A percentile compares a stretch with the other conserved stretches of the same genome.
Conservation (phyloP, 306 rosid genomes). For the Ceratonia siliqua region DNA sequence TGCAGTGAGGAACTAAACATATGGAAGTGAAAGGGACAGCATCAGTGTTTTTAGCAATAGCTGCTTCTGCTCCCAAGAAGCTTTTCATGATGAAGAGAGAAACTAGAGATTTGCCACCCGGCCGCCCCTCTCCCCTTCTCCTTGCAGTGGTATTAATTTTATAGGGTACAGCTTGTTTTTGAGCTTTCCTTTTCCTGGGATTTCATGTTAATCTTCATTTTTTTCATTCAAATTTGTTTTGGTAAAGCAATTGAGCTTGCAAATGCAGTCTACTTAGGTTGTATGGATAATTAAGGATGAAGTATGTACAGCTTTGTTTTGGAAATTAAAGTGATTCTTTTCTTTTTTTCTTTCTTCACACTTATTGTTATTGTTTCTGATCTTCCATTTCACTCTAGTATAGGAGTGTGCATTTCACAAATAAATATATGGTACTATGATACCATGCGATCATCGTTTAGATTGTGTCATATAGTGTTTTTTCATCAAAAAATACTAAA, state of each 20-base stretch:
- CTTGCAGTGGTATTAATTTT: slow-evolving; percentile 50
- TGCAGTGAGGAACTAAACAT: slow-evolving; percentile 53
- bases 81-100: slow-evolving; percentile 50
- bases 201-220: slow-evolving; percentile 32
- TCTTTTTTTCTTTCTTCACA: neutral
- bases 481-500: too few species aligned
- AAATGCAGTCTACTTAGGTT: slow-evolving; percentile 54
- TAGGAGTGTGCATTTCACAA: too few species aligned
- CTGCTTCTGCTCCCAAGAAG: slow-evolving; percentile 81
- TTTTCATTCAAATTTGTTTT: slow-evolving; percentile 44
- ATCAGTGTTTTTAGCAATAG: slow-evolving; percentile 57
- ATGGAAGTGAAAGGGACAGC: slow-evolving; percentile 73
- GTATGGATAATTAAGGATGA: slow-evolving; percentile 57
- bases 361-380: neutral
- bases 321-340: slow-evolving; percentile 47
- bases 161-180: slow-evolving; percentile 50
- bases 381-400: too few species aligned
- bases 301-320: slow-evolving; percentile 74
- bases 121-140: neutral
- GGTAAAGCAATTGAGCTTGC: slow-evolving; percentile 57
- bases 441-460: too few species aligned
- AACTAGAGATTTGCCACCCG: slow-evolving; percentile 22
- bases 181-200: slow-evolving; percentile 44
- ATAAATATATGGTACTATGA: too few species aligned
- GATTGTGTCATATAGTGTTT: too few species aligned